A percentile compares a stretch with the other conserved stretches of the same genome.
These are phyloP conservation scores for Coemansia sp. DNA, from an alignment of 192 early-diverging fungal genomes.

Conservation along the genomic window DNA sequence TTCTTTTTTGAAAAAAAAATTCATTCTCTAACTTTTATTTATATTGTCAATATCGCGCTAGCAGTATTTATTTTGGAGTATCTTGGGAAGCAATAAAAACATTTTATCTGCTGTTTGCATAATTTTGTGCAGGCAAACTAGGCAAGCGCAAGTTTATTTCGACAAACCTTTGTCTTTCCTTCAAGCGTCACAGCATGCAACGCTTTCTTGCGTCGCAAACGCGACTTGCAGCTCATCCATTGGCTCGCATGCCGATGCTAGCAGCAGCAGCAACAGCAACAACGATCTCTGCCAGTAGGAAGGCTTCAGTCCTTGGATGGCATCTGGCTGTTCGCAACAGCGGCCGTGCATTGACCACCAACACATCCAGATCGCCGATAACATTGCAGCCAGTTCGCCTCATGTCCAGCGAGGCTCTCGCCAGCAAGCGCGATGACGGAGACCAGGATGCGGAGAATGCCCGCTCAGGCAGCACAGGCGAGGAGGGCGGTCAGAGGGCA, in stretches of 20 bases:
- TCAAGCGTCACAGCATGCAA: conserved; percentile 3
- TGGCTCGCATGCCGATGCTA: conserved; percentile 1
- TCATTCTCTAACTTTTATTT: neutral
- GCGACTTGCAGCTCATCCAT: neutral
- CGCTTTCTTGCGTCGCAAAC: neutral
- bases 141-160: neutral
- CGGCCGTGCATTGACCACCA: conserved; percentile 7
- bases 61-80: neutral
- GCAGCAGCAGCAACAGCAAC: neutral
- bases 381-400: conserved; percentile 4
- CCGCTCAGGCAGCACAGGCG: neutral
- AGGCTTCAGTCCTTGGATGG: neutral
- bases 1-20: neutral
- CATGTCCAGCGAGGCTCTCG: conserved; percentile 32
- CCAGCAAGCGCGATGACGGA: conserved; percentile 5
- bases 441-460: conserved; percentile 1
- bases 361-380: neutral
- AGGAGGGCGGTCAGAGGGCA: neutral
- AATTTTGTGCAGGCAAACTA: neutral
- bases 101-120: neutral
- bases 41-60: conserved; percentile 3
- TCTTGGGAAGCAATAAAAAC: neutral
- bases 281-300: neutral
- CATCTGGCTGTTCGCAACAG: conserved; percentile 1
- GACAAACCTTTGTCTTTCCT: neutral